Conservation (phyloP, 225 moss, liverwort and hornwort species). For the Pseudoscleropodium purum region DNA sequence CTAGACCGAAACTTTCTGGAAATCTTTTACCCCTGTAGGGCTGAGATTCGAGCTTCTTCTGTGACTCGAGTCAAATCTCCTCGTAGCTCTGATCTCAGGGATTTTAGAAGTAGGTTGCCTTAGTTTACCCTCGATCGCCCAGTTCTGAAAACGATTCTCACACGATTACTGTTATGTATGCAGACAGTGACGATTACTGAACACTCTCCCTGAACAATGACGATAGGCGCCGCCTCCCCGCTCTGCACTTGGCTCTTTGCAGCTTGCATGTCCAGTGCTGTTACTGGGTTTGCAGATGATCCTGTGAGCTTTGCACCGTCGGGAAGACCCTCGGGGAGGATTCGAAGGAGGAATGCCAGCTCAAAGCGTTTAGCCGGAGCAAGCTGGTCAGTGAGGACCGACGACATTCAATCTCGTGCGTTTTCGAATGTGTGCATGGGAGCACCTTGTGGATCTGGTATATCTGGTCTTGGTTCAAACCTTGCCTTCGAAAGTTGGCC, state of each 20-base stretch:
- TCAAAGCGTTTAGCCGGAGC: slow-evolving; percentile 42
- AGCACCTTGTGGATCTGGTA: slow-evolving; percentile 48
- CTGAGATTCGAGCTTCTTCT: not conserved
- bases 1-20: not conserved
- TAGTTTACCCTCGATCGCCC: not conserved
- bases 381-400: slow-evolving; percentile 30
- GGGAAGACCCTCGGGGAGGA: slow-evolving; percentile 41
- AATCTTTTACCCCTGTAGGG: not conserved
- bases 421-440: slow-evolving; percentile 36
- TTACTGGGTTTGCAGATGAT: slow-evolving; percentile 28
- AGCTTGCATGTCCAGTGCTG: slow-evolving; percentile 37
- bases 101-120: not conserved
- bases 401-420: slow-evolving; percentile 19
- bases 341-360: slow-evolving; percentile 38
- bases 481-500: slow-evolving; percentile 31
- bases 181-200: slow-evolving; percentile 4
- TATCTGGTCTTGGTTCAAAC: slow-evolving; percentile 32
- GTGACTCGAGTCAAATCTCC: not conserved
- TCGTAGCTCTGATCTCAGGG: not conserved
- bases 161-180: not conserved
- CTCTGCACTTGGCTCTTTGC: slow-evolving; percentile 48
- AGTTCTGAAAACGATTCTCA: not conserved
- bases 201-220: slow-evolving; percentile 7
- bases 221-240: slow-evolving; percentile 30
- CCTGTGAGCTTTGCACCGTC: slow-evolving; percentile 38